Percentiles rank a stretch among this genome's conserved stretches.
Conservation (phyloP, 495 filamentous ascomycete genomes). For the Tirmania nivea region DNA sequence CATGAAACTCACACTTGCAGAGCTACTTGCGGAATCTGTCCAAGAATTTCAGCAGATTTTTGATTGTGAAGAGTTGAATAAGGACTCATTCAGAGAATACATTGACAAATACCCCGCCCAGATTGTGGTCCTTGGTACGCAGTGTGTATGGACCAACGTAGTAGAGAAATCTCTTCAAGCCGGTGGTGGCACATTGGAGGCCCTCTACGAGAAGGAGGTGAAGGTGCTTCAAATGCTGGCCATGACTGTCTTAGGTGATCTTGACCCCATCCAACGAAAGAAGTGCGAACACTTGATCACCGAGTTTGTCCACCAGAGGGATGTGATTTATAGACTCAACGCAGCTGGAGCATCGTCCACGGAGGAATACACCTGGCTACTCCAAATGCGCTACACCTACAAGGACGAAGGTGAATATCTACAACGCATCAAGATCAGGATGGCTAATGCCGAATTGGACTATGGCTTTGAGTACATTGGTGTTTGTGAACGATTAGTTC, state of each 20-base stretch:
- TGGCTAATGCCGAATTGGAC: conserved; percentile 86
- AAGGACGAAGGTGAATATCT: conserved; percentile 54
- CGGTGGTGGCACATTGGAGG: conserved; percentile 42
- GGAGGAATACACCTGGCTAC: conserved; percentile 73
- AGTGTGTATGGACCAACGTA: conserved; percentile 74
- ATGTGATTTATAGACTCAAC: conserved; percentile 66
- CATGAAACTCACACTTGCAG: conserved; percentile 86
- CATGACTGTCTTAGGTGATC: conserved; percentile 68
- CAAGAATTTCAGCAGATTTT: conserved; percentile 56
- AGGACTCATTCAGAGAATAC: conserved; percentile 46
- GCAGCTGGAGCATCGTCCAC: conserved; percentile 50
- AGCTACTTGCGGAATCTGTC: conserved; percentile 68
- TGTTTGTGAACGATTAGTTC: conserved; percentile 81
- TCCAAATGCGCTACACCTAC: conserved; percentile 97
- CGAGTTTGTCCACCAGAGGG: conserved; percentile 92
- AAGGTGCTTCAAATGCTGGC: conserved; percentile 65
- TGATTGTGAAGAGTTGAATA: conserved; percentile 39
- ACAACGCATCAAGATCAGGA: conserved; percentile 69
- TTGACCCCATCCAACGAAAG: conserved; percentile 69
- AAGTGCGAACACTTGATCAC: conserved; percentile 98
- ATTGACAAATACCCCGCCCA: conserved; percentile 70
- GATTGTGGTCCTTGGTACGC: conserved; percentile 86
- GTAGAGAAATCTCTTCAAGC: conserved; percentile 53
- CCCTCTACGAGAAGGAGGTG: conserved; percentile 53
- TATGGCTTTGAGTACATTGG: conserved; percentile 98